phyloP scores from a whole-genome alignment of 2,329 filamentous ascomycete genomes.

The Whalleya microplaca region DNA sequence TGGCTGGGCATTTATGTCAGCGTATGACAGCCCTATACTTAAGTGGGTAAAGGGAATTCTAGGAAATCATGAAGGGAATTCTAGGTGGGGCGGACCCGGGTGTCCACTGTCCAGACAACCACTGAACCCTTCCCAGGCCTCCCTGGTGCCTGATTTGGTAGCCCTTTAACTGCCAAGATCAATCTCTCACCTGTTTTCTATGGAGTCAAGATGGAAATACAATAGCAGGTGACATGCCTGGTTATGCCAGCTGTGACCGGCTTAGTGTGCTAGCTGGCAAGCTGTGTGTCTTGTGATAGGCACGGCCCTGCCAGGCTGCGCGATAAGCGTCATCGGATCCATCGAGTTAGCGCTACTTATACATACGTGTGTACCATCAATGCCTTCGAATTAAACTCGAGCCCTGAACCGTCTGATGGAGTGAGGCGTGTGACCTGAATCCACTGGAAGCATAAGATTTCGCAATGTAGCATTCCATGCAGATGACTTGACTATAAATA shows the following conservation, averaged over 20 bases:
- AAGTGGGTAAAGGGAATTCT: no score
- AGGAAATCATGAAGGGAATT: no score
- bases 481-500: no score
- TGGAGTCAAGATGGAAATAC: slow-evolving; percentile 7
- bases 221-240: slow-evolving; percentile 15
- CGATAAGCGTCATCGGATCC: slow-evolving; percentile 26
- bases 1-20: no score
- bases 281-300: slow-evolving; percentile 25
- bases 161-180: slow-evolving; percentile 15
- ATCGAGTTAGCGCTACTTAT: background rate
- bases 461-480: background rate
- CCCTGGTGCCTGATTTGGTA: slow-evolving; percentile 18
- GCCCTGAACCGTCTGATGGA: background rate
- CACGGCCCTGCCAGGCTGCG: slow-evolving; percentile 6
- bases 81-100: no score
- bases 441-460: background rate
- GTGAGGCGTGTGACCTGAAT: background rate
- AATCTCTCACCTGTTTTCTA: slow-evolving; percentile 1
- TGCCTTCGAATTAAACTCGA: background rate
- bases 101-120: slow-evolving; percentile 26
- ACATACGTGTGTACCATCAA: background rate
- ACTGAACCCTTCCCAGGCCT: slow-evolving; percentile 2
- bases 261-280: background rate
- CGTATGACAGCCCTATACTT: no score
- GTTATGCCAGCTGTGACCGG: slow-evolving; percentile 22